A percentile compares a stretch with the other conserved stretches of the same genome.
These are phyloP conservation scores for Pichia pseudocactophila DNA, from an alignment of 805 yeast genomes.

Conservation along the genomic window DNA sequence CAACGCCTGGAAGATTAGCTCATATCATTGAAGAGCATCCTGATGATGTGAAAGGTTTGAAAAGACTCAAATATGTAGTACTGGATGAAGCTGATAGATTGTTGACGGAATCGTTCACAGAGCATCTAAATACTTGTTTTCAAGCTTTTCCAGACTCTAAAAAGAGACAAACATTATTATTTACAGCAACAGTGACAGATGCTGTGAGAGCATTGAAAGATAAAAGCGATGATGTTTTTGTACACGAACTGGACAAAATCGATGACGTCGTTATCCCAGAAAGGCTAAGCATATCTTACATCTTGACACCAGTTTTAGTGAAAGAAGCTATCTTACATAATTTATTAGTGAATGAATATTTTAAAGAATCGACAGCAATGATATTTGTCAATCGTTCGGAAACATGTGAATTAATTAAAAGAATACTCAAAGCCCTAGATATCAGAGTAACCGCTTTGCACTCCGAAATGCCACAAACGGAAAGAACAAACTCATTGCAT, in stretches of 20 bases:
- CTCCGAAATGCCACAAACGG: conserved; percentile 89
- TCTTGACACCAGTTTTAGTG: conserved; percentile 78
- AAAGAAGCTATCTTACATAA: conserved; percentile 81
- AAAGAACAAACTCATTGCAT: conserved; percentile 84
- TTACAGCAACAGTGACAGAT: conserved; percentile 95
- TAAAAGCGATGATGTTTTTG: conserved; percentile 47
- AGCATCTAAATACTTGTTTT: conserved; percentile 68
- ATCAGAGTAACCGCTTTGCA: conserved; percentile 84
- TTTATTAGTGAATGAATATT: conserved; percentile 53
- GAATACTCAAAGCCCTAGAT: conserved; percentile 65
- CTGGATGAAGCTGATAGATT: conserved; percentile 95
- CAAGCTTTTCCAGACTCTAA: conserved; percentile 59
- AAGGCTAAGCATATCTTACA: conserved; percentile 53
- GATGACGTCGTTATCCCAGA: conserved; percentile 77
- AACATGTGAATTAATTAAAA: conserved; percentile 80
- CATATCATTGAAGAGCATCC: conserved; percentile 84
- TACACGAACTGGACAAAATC: conserved; percentile 67
- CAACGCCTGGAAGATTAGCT: conserved; percentile 95
- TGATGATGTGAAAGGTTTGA: conserved; percentile 72
- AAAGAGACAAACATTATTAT: conserved; percentile 77
- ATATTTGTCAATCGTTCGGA: conserved; percentile 86
- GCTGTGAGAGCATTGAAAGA: conserved; percentile 76
- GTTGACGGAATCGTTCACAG: conserved; percentile 73
- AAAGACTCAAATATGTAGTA: conserved; percentile 72
- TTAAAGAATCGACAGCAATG: conserved; percentile 60